Percentiles rank a stretch among this genome's conserved stretches.
These are phyloP conservation scores for Sporothrix sp. DNA, from an alignment of 2,329 filamentous ascomycete species.

Conservation along the genomic window DNA sequence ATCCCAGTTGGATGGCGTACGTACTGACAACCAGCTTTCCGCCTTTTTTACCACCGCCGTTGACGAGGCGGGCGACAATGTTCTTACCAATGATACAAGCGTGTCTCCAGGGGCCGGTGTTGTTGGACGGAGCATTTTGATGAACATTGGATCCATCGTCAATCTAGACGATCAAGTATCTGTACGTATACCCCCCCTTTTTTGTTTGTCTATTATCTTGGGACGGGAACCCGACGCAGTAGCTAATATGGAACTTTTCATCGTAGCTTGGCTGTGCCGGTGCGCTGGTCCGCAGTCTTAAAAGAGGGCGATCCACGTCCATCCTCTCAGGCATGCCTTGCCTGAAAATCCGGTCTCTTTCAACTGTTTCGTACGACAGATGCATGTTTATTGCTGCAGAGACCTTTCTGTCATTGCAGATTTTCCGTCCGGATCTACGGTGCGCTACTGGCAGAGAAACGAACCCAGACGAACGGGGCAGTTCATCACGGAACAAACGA, in stretches of 20 bases:
- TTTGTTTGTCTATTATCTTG: neutral
- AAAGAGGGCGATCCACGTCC: slow-evolving; percentile 43
- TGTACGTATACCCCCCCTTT: slow-evolving; percentile 31
- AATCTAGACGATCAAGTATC: slow-evolving; percentile 66
- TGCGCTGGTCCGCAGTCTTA: slow-evolving; percentile 72
- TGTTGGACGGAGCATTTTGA: slow-evolving; percentile 51
- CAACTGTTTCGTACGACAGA: slow-evolving; percentile 61
- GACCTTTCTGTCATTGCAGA: slow-evolving; percentile 72
- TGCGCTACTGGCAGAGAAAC: slow-evolving; percentile 58
- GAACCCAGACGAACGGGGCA: slow-evolving; percentile 47
- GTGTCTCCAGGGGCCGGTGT: slow-evolving; percentile 31
- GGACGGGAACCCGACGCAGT: neutral
- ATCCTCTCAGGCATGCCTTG: slow-evolving; percentile 27
- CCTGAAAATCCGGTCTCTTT: slow-evolving; percentile 56
- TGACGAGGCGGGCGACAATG: slow-evolving; percentile 26
- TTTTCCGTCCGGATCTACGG: slow-evolving; percentile 75
- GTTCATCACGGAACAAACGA: slow-evolving; percentile 58
- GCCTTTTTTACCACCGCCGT: slow-evolving; percentile 39
- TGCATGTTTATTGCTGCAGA: slow-evolving; percentile 74
- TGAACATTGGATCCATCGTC: slow-evolving; percentile 60
- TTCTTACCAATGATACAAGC: slow-evolving; percentile 24
- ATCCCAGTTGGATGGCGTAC: slow-evolving; percentile 46
- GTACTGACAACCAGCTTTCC: slow-evolving; percentile 39
- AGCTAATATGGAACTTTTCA: neutral
- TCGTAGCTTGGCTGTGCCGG: slow-evolving; percentile 67